These are phyloP conservation scores for Geranium incanum DNA, from an alignment of 441 rosid genomes.

Conservation along the genomic window DNA sequence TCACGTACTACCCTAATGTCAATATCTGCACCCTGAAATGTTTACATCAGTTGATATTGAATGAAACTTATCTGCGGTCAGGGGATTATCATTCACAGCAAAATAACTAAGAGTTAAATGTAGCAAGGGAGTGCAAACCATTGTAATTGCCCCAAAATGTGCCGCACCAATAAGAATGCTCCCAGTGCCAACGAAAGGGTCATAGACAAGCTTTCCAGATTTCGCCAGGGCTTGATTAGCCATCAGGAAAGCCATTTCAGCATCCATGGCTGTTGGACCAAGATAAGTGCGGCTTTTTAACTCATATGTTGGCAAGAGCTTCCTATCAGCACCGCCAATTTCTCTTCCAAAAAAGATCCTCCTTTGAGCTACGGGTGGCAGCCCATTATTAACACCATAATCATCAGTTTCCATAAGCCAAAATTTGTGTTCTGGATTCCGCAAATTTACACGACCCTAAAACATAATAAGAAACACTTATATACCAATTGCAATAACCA, in stretches of 20 bases:
- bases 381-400: slow-evolving; percentile 67
- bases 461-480: slow-evolving; percentile 12
- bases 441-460: slow-evolving; percentile 77
- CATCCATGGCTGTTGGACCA: slow-evolving; percentile 99
- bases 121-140: slow-evolving; percentile 44
- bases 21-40: slow-evolving; percentile 84
- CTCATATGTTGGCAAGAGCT: slow-evolving; percentile 78
- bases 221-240: slow-evolving; percentile 82
- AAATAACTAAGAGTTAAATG: slow-evolving; percentile 5
- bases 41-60: slow-evolving; percentile 20
- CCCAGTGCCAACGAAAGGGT: slow-evolving; percentile 95
- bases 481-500: neutral
- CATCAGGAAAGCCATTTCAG: slow-evolving; percentile 97
- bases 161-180: slow-evolving; percentile 94
- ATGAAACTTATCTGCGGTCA: slow-evolving; percentile 11
- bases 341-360: slow-evolving; percentile 88
- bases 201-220: slow-evolving; percentile 76
- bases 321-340: slow-evolving; percentile 86
- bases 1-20: slow-evolving; percentile 93
- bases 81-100: neutral
- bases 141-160: slow-evolving; percentile 86
- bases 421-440: slow-evolving; percentile 69
- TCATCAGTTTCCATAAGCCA: slow-evolving; percentile 86
- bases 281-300: slow-evolving; percentile 79
- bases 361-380: slow-evolving; percentile 65